Evolutionary conservation across 129 eudicot genomes (phyloP).

Genomic region (Escallonia rubra): DNA sequence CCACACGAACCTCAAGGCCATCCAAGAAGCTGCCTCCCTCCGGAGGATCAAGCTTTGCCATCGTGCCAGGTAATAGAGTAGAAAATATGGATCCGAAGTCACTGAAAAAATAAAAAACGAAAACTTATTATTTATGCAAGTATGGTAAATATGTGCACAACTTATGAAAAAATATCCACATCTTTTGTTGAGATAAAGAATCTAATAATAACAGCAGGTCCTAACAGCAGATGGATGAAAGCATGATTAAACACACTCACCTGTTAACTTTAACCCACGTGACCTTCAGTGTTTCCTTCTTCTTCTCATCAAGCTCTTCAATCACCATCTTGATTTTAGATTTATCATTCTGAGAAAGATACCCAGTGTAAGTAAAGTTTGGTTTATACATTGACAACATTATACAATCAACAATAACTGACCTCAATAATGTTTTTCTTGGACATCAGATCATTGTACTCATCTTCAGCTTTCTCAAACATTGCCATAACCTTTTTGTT

Average conservation of each 20-base stretch:
- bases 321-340: constrained; percentile 82
- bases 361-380: constrained; percentile 4
- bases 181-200: neutral
- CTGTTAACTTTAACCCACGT: constrained; percentile 95
- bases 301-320: constrained; percentile 98
- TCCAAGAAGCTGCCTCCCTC: constrained; percentile 93
- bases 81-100: constrained; percentile 98
- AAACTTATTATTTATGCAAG: neutral
- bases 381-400: neutral
- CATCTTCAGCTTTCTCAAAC: constrained; percentile 99
- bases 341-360: constrained; percentile 66
- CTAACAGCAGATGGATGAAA: constrained; percentile 3
- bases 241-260: constrained; percentile 31
- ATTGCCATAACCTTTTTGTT: constrained; percentile 97
- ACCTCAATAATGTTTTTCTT: constrained; percentile 97
- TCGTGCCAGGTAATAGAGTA: constrained; percentile 87
- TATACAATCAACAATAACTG: constrained; percentile 8
- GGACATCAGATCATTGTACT: constrained; percentile 84
- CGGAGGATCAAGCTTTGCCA: constrained; percentile 95
- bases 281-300: constrained; percentile 86
- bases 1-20: constrained; percentile 95
- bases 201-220: neutral
- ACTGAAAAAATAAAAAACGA: constrained; percentile 35
- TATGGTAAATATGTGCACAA: no score
- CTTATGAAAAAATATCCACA: no score